These are phyloP conservation scores for Ascochyta fabae DNA, from an alignment of 2,329 filamentous ascomycete genomes.

Conservation along the genomic window DNA sequence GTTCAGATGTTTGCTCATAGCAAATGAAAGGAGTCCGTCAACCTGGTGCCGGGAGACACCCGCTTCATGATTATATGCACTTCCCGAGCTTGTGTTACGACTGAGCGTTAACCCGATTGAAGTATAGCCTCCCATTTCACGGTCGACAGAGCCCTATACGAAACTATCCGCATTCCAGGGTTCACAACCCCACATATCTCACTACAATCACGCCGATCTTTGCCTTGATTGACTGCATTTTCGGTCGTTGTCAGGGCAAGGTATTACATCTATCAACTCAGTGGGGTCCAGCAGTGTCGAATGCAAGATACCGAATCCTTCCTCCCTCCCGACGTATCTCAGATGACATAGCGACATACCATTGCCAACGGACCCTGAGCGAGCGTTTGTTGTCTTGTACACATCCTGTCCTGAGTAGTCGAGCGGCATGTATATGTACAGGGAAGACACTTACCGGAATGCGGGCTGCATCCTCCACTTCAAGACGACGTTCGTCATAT, in stretches of 20 bases:
- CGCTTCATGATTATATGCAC: slow-evolving; percentile 3
- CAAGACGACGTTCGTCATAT: slow-evolving; percentile 15
- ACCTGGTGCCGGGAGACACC: slow-evolving; percentile 11
- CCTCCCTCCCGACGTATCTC: slow-evolving; percentile 15
- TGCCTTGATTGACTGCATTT: background rate
- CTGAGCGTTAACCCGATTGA: background rate
- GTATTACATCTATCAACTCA: slow-evolving; percentile 1
- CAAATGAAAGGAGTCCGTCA: background rate
- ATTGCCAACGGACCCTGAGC: slow-evolving; percentile 16
- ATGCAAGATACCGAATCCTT: slow-evolving; percentile 17
- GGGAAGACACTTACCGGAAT: slow-evolving; percentile 16
- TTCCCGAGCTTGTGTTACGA: slow-evolving; percentile 9
- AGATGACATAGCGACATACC: slow-evolving; percentile 19
- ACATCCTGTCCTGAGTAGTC: slow-evolving; percentile 1
- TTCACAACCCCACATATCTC: slow-evolving; percentile 13
- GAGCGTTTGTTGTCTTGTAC: slow-evolving; percentile 6
- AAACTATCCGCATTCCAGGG: slow-evolving; percentile 13
- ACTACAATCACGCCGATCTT: slow-evolving; percentile 6
- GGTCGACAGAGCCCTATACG: background rate
- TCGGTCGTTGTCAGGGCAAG: slow-evolving; percentile 9
- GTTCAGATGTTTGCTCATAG: background rate
- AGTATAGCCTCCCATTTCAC: slow-evolving; percentile 3
- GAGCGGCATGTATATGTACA: slow-evolving; percentile 19
- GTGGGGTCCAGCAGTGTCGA: background rate
- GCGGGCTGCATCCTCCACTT: slow-evolving; percentile 4